Conservation (phyloP, 768 basidiomycete genomes). For the Sutorius australiensis region DNA sequence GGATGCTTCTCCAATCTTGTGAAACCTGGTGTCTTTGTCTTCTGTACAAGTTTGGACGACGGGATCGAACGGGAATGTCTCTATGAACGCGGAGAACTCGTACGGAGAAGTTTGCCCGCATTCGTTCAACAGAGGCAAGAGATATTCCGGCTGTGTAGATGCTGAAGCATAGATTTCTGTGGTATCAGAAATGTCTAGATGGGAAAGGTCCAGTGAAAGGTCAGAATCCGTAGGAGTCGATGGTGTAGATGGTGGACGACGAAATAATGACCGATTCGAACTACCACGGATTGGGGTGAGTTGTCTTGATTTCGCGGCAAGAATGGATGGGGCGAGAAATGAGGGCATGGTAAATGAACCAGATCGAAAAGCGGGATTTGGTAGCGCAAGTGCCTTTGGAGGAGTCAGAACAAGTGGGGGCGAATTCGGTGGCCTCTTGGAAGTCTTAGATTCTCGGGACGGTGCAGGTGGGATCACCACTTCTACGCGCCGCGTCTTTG, state of each 20-base stretch:
- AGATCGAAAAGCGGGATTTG: neutral
- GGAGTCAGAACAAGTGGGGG: neutral
- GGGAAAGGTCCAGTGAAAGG: slow-evolving; percentile 31
- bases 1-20: slow-evolving; percentile 93
- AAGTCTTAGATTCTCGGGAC: slow-evolving; percentile 19
- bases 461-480: slow-evolving; percentile 40
- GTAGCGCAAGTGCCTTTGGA: neutral
- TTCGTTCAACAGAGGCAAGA: slow-evolving; percentile 63
- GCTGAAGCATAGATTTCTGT: slow-evolving; percentile 45
- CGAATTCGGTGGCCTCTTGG: slow-evolving; percentile 11
- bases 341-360: neutral
- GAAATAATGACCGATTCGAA: slow-evolving; percentile 33
- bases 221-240: slow-evolving; percentile 54
- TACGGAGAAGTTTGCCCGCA: slow-evolving; percentile 66
- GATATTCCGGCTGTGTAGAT: slow-evolving; percentile 47
- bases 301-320: slow-evolving; percentile 45
- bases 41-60: slow-evolving; percentile 43
- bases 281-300: slow-evolving; percentile 64
- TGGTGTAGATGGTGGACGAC: slow-evolving; percentile 48
- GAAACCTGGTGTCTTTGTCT: slow-evolving; percentile 43
- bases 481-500: slow-evolving; percentile 31
- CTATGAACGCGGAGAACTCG: slow-evolving; percentile 81
- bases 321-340: slow-evolving; percentile 7
- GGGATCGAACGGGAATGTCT: slow-evolving; percentile 72
- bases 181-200: slow-evolving; percentile 46